Percentiles rank a stretch among this genome's conserved stretches.
Evolutionary conservation across 176 grass and related monocot genomes (phyloP).

Genomic region (Carex scoparia): DNA sequence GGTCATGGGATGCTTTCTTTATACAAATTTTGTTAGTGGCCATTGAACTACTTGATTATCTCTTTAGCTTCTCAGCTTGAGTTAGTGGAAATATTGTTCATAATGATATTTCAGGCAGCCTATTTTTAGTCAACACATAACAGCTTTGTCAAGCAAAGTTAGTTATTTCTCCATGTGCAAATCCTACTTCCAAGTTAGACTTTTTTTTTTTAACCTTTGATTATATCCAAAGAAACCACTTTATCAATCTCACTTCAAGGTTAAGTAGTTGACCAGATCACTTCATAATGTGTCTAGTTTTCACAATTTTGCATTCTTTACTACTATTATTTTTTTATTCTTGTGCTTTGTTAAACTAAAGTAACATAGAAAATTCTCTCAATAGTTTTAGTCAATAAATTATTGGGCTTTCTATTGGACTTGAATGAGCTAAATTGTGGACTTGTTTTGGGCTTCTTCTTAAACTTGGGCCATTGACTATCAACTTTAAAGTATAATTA

Average conservation of each 20-base stretch:
- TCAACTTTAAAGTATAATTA: neutral
- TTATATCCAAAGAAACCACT: neutral
- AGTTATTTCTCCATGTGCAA: constrained; percentile 18
- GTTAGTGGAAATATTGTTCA: neutral
- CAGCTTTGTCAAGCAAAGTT: constrained; percentile 16
- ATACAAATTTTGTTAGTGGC: neutral
- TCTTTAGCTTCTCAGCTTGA: neutral
- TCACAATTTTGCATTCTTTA: neutral
- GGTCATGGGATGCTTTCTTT: neutral
- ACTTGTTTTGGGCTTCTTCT: neutral
- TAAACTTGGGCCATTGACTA: neutral
- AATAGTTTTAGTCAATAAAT: neutral
- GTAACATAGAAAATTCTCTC: neutral
- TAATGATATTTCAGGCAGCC: neutral
- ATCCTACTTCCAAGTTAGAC: neutral
- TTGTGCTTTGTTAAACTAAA: neutral
- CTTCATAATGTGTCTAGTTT: neutral
- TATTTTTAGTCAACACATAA: neutral
- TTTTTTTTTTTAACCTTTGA: constrained; percentile 4
- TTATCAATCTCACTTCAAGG: neutral
- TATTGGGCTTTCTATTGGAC: neutral
- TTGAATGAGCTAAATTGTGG: neutral
- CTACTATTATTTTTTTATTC: neutral
- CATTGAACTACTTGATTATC: neutral
- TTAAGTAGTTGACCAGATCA: neutral